Evolutionary conservation across 176 grass and related monocot genomes (phyloP).

Genomic region (sorghum (Sorghum bicolor)): DNA sequence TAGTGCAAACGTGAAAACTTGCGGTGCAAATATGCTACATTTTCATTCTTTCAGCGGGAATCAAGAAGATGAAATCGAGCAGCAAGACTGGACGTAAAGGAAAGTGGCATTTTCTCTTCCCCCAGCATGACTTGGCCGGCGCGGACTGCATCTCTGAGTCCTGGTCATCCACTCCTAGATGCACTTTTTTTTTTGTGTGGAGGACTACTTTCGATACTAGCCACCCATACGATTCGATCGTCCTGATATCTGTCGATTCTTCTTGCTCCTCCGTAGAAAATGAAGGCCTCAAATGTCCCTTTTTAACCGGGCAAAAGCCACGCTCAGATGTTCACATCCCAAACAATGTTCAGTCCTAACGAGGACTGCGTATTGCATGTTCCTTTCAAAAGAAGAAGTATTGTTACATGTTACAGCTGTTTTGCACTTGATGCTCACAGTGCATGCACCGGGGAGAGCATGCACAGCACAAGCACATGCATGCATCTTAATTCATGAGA

Average conservation of each 20-base stretch:
- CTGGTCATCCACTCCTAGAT: background rate
- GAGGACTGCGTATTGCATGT: too few relatives aligned
- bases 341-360: conserved; percentile 3
- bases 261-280: background rate
- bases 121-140: background rate
- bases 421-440: background rate
- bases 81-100: background rate
- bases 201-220: background rate
- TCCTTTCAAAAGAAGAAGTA: too few relatives aligned
- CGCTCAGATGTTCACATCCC: background rate
- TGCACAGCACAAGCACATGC: background rate
- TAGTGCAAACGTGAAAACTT: background rate
- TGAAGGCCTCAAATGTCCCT: background rate
- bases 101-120: too few relatives aligned
- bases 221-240: background rate
- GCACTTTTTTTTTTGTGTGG: background rate
- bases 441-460: conserved; percentile 6
- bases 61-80: background rate
- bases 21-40: background rate
- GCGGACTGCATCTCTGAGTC: background rate
- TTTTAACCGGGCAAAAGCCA: background rate
- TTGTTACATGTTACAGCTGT: background rate
- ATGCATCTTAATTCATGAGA: background rate
- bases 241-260: background rate
- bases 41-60: background rate